Conservation (phyloP, 2,329 filamentous ascomycete genomes). For the Didymella lethalis region DNA sequence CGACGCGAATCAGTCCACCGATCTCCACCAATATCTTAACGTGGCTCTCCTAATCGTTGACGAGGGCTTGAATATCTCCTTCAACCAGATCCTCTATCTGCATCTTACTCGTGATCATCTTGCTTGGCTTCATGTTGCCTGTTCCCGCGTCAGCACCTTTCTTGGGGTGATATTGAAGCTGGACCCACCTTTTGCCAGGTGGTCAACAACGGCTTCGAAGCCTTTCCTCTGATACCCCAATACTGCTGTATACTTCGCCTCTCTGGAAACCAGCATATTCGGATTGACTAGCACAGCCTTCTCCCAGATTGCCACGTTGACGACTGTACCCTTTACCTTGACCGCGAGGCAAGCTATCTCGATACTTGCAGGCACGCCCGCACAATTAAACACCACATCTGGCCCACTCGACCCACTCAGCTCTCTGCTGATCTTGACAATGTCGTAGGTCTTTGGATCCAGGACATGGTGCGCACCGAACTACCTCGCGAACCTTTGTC, state of each 20-base stretch:
- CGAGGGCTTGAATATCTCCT: conserved; percentile 64
- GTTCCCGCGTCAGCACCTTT: neutral
- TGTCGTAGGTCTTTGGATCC: conserved; percentile 61
- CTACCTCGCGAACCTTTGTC: conserved; percentile 60
- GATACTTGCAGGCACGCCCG: conserved; percentile 62
- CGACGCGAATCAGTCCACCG: conserved; percentile 26
- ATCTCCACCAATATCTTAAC: conserved; percentile 68
- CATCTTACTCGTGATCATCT: conserved; percentile 69
- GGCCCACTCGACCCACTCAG: conserved; percentile 61
- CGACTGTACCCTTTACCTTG: conserved; percentile 63
- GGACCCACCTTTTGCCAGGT: conserved; percentile 51
- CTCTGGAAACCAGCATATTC: conserved; percentile 62
- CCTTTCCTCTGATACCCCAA: conserved; percentile 62
- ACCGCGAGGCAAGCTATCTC: conserved; percentile 58
- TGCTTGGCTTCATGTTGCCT: conserved; percentile 61
- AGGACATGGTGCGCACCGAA: conserved; percentile 66
- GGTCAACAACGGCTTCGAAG: conserved; percentile 65
- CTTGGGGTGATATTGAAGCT: too few species aligned
- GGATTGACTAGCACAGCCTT: conserved; percentile 62
- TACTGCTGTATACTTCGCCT: conserved; percentile 61
- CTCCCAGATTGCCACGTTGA: conserved; percentile 73
- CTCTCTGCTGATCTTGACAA: conserved; percentile 56
- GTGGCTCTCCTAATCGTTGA: conserved; percentile 67
- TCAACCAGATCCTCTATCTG: conserved; percentile 64
- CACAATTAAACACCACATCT: conserved; percentile 69